Percentiles rank a stretch among this genome's conserved stretches.
Conservation (phyloP, 2,329 filamentous ascomycete genomes). For the Trichoderma polysporum region DNA sequence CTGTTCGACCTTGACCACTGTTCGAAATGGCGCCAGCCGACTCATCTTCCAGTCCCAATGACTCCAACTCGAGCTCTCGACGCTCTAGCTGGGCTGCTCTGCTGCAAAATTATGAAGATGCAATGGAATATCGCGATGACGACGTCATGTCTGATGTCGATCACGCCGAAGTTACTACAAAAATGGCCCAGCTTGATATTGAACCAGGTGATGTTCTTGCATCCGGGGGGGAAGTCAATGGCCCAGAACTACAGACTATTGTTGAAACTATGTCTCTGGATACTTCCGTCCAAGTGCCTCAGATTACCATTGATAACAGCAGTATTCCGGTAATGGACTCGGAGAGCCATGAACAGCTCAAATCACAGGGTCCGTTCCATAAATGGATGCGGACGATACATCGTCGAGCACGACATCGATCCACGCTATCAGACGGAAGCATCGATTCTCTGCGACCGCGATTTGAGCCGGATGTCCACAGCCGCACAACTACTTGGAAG, state of each 20-base stretch:
- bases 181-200: conserved; percentile 28
- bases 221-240: conserved; percentile 40
- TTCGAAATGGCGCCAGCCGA: conserved; percentile 37
- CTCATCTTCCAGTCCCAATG: conserved; percentile 25
- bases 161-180: conserved; percentile 32
- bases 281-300: conserved; percentile 25
- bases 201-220: conserved; percentile 37
- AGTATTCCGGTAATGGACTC: conserved; percentile 16
- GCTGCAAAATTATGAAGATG: conserved; percentile 16
- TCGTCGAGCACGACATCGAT: conserved; percentile 50
- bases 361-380: conserved; percentile 53
- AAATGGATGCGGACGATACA: conserved; percentile 73
- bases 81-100: conserved; percentile 17
- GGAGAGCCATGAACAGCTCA: conserved; percentile 19
- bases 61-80: conserved; percentile 15
- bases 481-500: not conserved
- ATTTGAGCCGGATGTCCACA: not conserved
- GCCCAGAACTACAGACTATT: conserved; percentile 13
- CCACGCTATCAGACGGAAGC: conserved; percentile 9
- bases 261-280: not conserved
- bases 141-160: not conserved
- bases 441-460: not conserved
- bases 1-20: conserved; percentile 29
- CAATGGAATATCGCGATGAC: conserved; percentile 29
- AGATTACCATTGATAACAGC: conserved; percentile 30